Percentiles rank a stretch among this genome's conserved stretches.
phyloP scores from a whole-genome alignment of 305 asterid genomes.

The Fraxinus sp. region DNA sequence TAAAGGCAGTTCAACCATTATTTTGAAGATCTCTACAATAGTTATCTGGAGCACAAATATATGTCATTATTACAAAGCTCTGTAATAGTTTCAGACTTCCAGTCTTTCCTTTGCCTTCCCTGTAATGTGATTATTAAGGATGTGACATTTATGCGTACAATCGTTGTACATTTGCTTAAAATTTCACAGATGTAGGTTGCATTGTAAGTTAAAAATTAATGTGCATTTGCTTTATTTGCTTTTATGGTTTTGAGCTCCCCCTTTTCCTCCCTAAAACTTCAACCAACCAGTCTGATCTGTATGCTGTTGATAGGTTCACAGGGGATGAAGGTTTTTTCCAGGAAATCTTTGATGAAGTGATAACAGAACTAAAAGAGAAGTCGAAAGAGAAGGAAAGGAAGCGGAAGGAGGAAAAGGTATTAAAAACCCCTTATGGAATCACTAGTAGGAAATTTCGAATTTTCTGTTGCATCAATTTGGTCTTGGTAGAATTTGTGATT shows the following conservation, averaged over 20 bases:
- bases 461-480: neutral
- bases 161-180: neutral
- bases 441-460: neutral
- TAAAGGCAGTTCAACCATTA: conserved; percentile 31
- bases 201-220: neutral
- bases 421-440: neutral
- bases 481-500: neutral
- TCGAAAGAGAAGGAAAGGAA: conserved; percentile 76
- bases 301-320: conserved; percentile 56
- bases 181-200: neutral
- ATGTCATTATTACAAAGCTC: neutral
- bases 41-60: neutral
- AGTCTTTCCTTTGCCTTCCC: neutral
- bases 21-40: conserved; percentile 14
- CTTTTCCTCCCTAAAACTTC: neutral
- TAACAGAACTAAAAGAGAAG: conserved; percentile 62
- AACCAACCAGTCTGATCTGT: conserved; percentile 6
- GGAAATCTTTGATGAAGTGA: conserved; percentile 61
- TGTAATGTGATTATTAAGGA: conserved; percentile 5
- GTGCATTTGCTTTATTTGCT: neutral
- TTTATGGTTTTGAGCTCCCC: neutral
- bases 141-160: neutral
- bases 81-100: neutral
- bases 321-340: conserved; percentile 65
- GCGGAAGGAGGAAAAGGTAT: conserved; percentile 83